Evolutionary conservation across 148 eudicot genomes (phyloP), one percentile per base, ranked within the genome.

Genomic region (Linanthus parryae): DNA sequence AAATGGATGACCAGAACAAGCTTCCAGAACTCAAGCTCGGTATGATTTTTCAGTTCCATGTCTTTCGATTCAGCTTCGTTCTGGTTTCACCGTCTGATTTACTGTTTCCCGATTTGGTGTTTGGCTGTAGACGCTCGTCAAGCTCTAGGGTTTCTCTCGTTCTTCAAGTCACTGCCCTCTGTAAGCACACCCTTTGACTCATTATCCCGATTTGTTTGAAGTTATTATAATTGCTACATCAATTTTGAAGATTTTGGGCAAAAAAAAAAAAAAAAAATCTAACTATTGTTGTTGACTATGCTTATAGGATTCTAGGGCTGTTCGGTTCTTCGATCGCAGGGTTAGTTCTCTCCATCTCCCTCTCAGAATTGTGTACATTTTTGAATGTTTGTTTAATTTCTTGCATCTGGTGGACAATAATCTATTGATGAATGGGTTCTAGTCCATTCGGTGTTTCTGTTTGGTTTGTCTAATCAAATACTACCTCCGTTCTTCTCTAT

Each of bases 21-120:
- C 80, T 87, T 38, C 99, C 99, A 1, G 96, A 92, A 59, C 89
- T 92, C 59, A 92, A 92, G 68, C 83, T 92, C 55, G 98, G 98
- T 91, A 75, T n/a, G n/a, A n/a, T 2, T 40, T 11, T 64, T 58
- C 42, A 63, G 21, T 52, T 38, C 31, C 20, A 7, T 1, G n/a
- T 38, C 22, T 41, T 29, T 18, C 3, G 37, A 8, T 40, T 22
- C 16, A 12, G 7, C 39, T 27, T 7, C n/a, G 17, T 21, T 19
- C 7, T 11, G 8, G 35, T 31, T 45, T 21, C n/a, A 18, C 24
- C 15, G 4, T 20, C 6, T 1, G 24, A 2, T 7, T 10, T 28
- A 5, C 34, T 18, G 0, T 50, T 5, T 17, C 1, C 11, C 12
- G 3, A 6, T 20, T 33, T 51, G 37, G 41, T 41, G 17, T 25